Evolutionary conservation across 257 asterid species (phyloP).

Genomic region (Gentiana macrophylla): DNA sequence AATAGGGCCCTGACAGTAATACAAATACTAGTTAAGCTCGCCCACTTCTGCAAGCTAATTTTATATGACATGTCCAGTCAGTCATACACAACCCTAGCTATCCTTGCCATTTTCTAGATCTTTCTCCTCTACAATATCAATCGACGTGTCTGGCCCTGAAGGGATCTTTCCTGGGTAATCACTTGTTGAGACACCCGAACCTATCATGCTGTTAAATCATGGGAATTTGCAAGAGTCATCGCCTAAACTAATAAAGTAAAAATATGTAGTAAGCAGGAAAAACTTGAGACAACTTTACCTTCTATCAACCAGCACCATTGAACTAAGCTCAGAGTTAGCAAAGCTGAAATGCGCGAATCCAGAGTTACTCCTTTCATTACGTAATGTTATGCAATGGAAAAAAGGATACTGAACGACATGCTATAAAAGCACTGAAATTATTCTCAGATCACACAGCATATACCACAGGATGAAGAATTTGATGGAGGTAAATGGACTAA

Average conservation of each 20-base stretch:
- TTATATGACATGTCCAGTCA: background rate
- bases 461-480: too few relatives aligned
- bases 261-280: background rate
- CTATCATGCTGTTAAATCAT: conserved; percentile 37
- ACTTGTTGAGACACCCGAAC: conserved; percentile 36
- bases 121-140: conserved; percentile 34
- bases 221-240: conserved; percentile 10
- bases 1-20: too few relatives aligned
- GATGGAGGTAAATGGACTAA: too few relatives aligned
- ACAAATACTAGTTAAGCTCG: too few relatives aligned
- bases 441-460: too few relatives aligned
- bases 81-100: background rate
- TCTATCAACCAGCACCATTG: conserved; percentile 66
- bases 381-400: too few relatives aligned
- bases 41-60: too few relatives aligned
- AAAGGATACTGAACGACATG: too few relatives aligned
- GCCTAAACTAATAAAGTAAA: background rate
- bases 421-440: too few relatives aligned
- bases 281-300: conserved; percentile 28
- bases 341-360: conserved; percentile 35
- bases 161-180: conserved; percentile 71
- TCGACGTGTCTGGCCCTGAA: conserved; percentile 41
- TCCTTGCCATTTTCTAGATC: conserved; percentile 22
- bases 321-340: conserved; percentile 86
- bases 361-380: too few relatives aligned